These are phyloP conservation scores for Cladophialophora chaetospira DNA, from an alignment of 2,329 filamentous ascomycete species.

Conservation along the genomic window DNA sequence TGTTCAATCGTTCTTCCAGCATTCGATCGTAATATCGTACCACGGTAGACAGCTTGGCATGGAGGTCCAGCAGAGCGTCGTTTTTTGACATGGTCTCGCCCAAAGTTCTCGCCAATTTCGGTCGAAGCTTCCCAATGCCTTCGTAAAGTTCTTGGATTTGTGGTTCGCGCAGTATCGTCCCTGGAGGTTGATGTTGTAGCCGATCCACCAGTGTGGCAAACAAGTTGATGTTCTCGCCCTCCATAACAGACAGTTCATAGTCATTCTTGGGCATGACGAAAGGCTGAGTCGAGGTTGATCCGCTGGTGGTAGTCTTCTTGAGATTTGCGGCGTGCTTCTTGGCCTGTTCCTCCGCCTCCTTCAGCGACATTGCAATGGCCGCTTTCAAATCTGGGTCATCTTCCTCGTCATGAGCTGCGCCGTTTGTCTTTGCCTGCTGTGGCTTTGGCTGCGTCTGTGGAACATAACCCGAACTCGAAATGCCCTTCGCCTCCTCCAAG, in stretches of 20 bases:
- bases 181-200: slow-evolving; percentile 89
- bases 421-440: slow-evolving; percentile 45
- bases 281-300: slow-evolving; percentile 50
- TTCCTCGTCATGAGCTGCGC: slow-evolving; percentile 63
- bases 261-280: slow-evolving; percentile 78
- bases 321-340: slow-evolving; percentile 80
- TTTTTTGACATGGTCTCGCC: slow-evolving; percentile 99
- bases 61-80: slow-evolving; percentile 88
- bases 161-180: slow-evolving; percentile 92
- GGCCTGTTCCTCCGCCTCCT: slow-evolving; percentile 98
- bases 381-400: slow-evolving; percentile 92
- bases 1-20: slow-evolving; percentile 92
- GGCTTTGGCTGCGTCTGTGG: slow-evolving; percentile 58
- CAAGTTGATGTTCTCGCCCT: slow-evolving; percentile 96
- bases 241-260: slow-evolving; percentile 88
- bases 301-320: slow-evolving; percentile 68
- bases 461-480: slow-evolving; percentile 67
- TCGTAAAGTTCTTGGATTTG: slow-evolving; percentile 98
- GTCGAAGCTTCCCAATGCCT: slow-evolving; percentile 88
- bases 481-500: slow-evolving; percentile 82
- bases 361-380: slow-evolving; percentile 89
- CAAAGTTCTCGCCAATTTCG: slow-evolving; percentile 92
- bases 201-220: slow-evolving; percentile 93
- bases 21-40: slow-evolving; percentile 97
- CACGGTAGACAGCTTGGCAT: slow-evolving; percentile 92